These are phyloP conservation scores for Scorias spongiosa DNA, from an alignment of 2,329 filamentous ascomycete species.

Conservation along the genomic window DNA sequence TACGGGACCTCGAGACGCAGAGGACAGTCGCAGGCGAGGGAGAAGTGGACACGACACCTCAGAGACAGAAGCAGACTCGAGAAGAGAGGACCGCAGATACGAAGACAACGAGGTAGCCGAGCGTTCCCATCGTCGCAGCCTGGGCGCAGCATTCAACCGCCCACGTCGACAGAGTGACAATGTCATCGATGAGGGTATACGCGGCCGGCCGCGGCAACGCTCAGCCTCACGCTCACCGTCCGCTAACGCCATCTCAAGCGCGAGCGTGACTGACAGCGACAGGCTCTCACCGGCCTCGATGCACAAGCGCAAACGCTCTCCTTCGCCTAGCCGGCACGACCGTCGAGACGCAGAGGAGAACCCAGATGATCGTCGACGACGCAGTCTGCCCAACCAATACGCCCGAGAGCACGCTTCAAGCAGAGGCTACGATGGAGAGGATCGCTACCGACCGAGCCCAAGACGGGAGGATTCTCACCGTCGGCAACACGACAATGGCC, in stretches of 20 bases:
- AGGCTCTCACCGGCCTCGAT: conserved; percentile 12
- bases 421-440: conserved; percentile 8
- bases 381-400: conserved; percentile 25
- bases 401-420: conserved; percentile 9
- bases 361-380: conserved; percentile 14
- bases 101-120: background rate
- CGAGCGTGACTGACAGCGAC: conserved; percentile 9
- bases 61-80: conserved; percentile 10
- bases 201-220: conserved; percentile 20
- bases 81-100: background rate
- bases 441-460: conserved; percentile 16
- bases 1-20: background rate
- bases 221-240: conserved; percentile 9
- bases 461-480: conserved; percentile 11
- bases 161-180: conserved; percentile 21
- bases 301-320: conserved; percentile 22
- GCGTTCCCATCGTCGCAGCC: conserved; percentile 9
- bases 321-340: conserved; percentile 17
- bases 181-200: conserved; percentile 20
- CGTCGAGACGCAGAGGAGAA: conserved; percentile 7
- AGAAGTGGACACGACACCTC: conserved; percentile 15
- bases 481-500: conserved; percentile 4
- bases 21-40: conserved; percentile 14
- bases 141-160: conserved; percentile 7
- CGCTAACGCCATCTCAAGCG: conserved; percentile 15